A percentile compares a stretch with the other conserved stretches of the same genome.
Conservation (phyloP, 306 rosid species). For the Gastrolobium villosum region DNA sequence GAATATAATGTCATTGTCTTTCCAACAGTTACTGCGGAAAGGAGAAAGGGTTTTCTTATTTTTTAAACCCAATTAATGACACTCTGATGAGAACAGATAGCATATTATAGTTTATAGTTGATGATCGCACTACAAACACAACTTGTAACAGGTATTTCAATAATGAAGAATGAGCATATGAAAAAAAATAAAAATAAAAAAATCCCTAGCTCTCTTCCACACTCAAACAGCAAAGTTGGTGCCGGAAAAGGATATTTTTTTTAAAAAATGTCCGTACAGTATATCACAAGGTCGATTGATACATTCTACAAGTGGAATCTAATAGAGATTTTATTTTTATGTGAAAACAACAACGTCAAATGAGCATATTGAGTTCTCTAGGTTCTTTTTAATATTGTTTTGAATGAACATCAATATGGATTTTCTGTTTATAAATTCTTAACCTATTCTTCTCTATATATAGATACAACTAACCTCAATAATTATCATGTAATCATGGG, state of each 20-base stretch:
- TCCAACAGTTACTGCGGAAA: background rate
- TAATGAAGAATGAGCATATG: background rate
- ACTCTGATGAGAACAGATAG: background rate
- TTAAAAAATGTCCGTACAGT: slow-evolving; percentile 35
- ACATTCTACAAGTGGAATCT: background rate
- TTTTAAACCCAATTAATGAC: background rate
- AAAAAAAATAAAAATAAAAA: background rate
- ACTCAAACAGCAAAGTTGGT: slow-evolving; percentile 44
- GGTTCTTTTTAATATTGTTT: too few relatives aligned
- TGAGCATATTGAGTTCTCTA: background rate
- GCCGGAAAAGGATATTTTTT: slow-evolving; percentile 28
- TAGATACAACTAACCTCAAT: too few relatives aligned
- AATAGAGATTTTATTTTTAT: background rate
- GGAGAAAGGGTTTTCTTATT: background rate
- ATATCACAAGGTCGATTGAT: slow-evolving; percentile 29
- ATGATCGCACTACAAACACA: background rate
- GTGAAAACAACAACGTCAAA: slow-evolving; percentile 19
- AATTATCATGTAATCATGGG: too few relatives aligned
- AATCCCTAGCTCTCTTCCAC: slow-evolving; percentile 30
- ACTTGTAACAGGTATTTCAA: background rate
- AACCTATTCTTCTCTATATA: too few relatives aligned
- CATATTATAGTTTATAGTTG: background rate
- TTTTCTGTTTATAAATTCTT: too few relatives aligned
- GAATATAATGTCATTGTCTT: slow-evolving; percentile 38
- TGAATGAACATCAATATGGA: too few relatives aligned